These are phyloP conservation scores for Tetracladium setigerum DNA, from an alignment of 495 filamentous ascomycete species.

Conservation along the genomic window DNA sequence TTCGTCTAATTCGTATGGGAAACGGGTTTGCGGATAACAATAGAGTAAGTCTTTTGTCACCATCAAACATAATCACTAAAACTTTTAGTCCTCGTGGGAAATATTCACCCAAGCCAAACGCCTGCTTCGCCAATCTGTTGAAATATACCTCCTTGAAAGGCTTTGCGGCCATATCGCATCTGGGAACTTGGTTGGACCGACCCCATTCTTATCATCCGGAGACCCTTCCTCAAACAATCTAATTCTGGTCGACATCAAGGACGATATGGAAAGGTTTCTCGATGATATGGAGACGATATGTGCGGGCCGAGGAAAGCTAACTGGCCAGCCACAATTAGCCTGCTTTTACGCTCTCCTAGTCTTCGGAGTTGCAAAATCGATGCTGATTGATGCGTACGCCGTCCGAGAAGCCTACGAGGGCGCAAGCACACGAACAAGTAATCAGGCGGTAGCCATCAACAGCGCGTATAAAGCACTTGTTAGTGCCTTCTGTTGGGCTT, in stretches of 20 bases:
- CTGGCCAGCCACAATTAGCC: constrained; percentile 7
- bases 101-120: constrained; percentile 7
- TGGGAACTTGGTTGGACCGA: constrained; percentile 5
- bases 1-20: constrained; percentile 7
- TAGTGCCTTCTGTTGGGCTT: constrained; percentile 16
- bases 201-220: constrained; percentile 8
- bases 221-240: constrained; percentile 10
- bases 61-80: not conserved
- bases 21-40: constrained; percentile 4
- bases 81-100: constrained; percentile 9
- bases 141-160: constrained; percentile 15
- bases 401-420: constrained; percentile 8
- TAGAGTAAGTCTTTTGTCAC: constrained; percentile 4
- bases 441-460: constrained; percentile 5
- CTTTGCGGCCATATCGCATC: constrained; percentile 11
- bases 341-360: constrained; percentile 15
- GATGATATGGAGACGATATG: constrained; percentile 9
- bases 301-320: constrained; percentile 8
- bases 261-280: constrained; percentile 9
- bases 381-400: constrained; percentile 17
- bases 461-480: constrained; percentile 16
- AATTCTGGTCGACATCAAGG: constrained; percentile 12
- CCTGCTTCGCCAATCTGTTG: constrained; percentile 13
- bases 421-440: constrained; percentile 3
- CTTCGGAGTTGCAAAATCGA: constrained; percentile 9